A percentile compares a stretch with the other conserved stretches of the same genome.
phyloP scores from a whole-genome alignment of 2,329 filamentous ascomycete species.

The Metarhizium sp. region DNA sequence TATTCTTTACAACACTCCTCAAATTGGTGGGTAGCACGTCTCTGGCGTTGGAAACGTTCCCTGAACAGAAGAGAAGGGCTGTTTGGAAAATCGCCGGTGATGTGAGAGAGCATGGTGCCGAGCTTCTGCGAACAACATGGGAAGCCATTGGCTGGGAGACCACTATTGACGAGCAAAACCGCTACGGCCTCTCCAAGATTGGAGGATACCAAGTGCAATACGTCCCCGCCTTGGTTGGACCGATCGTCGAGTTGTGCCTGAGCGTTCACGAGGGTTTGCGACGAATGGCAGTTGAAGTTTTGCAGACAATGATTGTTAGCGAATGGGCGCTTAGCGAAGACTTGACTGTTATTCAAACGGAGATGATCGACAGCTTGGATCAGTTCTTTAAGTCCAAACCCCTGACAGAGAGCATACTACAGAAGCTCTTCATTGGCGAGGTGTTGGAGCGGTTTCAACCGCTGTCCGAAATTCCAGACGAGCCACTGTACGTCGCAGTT shows the following conservation, averaged over 20 bases:
- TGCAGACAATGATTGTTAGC: conserved; percentile 97
- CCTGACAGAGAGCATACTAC: conserved; percentile 77
- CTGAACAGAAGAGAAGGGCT: conserved; percentile 89
- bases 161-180: conserved; percentile 63
- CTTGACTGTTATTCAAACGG: conserved; percentile 81
- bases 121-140: conserved; percentile 78
- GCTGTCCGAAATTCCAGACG: conserved; percentile 55
- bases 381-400: conserved; percentile 81
- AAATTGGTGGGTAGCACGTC: conserved; percentile 83
- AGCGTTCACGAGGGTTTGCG: conserved; percentile 90
- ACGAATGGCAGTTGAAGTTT: conserved; percentile 80
- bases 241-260: conserved; percentile 86
- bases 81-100: conserved; percentile 99
- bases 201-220: conserved; percentile 98
- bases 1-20: conserved; percentile 82
- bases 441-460: conserved; percentile 71
- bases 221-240: conserved; percentile 81
- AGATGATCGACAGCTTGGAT: conserved; percentile 93
- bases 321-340: conserved; percentile 97
- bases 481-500: conserved; percentile 67
- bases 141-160: conserved; percentile 96
- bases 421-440: conserved; percentile 87
- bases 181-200: conserved; percentile 74
- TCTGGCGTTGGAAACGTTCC: conserved; percentile 87
- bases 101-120: conserved; percentile 83